Percentiles rank a stretch among this genome's conserved stretches.
Conservation (phyloP, 768 basidiomycete species). For the Termitomyces sp. region DNA sequence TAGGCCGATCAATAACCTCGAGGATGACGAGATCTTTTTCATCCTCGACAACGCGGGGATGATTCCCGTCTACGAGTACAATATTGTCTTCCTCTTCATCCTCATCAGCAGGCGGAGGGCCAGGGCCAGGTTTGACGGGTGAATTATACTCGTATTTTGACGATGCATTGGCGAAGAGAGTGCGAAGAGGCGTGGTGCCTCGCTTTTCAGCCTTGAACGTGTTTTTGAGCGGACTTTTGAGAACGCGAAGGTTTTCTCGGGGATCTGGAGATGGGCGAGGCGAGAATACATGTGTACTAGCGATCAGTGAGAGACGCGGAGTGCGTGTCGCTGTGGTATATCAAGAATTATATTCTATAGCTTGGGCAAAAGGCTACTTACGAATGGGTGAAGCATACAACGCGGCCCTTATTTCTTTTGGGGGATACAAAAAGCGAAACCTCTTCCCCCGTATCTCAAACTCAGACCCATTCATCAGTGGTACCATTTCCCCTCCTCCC, state of each 20-base stretch:
- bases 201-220: conserved; percentile 24
- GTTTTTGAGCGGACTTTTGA: conserved; percentile 51
- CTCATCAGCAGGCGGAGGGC: conserved; percentile 8
- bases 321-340: conserved; percentile 32
- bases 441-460: conserved; percentile 65
- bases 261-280: conserved; percentile 57
- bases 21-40: conserved; percentile 67
- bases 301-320: conserved; percentile 70
- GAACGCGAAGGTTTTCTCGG: conserved; percentile 54
- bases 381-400: conserved; percentile 46
- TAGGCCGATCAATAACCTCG: conserved; percentile 48
- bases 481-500: conserved; percentile 37
- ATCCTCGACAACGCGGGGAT: conserved; percentile 65
- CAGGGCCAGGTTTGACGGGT: background rate
- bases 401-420: conserved; percentile 57
- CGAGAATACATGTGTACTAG: conserved; percentile 67
- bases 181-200: conserved; percentile 3
- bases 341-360: background rate
- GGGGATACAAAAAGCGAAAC: conserved; percentile 71
- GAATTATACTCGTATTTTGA: conserved; percentile 2
- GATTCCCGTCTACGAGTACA: conserved; percentile 58
- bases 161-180: conserved; percentile 1
- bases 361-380: conserved; percentile 16
- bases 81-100: conserved; percentile 41
- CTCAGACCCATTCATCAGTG: conserved; percentile 55